A percentile compares a stretch with the other conserved stretches of the same genome.
These are phyloP conservation scores for Lasiosphaeriaceae sp. DNA, from an alignment of 495 filamentous ascomycete species.

Conservation along the genomic window DNA sequence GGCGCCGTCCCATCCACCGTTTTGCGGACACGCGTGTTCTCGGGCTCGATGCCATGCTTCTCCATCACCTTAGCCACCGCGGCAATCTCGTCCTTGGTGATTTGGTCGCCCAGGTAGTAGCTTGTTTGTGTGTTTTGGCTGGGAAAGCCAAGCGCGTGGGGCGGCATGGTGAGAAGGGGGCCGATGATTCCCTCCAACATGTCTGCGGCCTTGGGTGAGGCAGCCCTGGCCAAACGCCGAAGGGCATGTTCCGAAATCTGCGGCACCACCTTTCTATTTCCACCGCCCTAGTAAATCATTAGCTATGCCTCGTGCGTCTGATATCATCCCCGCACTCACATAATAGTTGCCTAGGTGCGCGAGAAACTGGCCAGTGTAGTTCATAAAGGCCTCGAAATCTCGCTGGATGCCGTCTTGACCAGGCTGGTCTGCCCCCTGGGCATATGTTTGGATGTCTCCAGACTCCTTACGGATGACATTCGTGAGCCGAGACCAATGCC, in stretches of 20 bases:
- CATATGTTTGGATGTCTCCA: too few relatives aligned
- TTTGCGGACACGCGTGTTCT: conserved; percentile 11
- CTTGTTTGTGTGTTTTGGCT: neutral
- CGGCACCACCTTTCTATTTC: neutral
- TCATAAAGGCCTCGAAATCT: conserved; percentile 26
- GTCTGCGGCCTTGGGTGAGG: neutral
- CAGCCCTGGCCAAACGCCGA: neutral
- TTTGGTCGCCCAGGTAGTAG: neutral
- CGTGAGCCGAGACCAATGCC: neutral
- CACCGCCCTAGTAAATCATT: neutral
- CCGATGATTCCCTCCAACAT: neutral
- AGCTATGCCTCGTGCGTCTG: too few relatives aligned
- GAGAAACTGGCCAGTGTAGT: neutral
- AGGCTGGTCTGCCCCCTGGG: too few relatives aligned
- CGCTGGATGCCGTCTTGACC: neutral
- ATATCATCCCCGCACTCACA: neutral
- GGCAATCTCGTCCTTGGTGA: conserved; percentile 7
- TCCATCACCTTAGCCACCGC: conserved; percentile 6
- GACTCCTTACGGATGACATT: neutral
- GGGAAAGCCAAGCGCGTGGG: neutral
- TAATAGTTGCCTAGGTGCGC: neutral
- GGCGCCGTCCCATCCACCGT: neutral
- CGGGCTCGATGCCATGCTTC: conserved; percentile 5
- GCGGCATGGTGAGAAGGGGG: neutral
- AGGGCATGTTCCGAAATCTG: neutral